Conservation (phyloP, 2,329 filamentous ascomycete species). For the Diaporthe batatas region DNA sequence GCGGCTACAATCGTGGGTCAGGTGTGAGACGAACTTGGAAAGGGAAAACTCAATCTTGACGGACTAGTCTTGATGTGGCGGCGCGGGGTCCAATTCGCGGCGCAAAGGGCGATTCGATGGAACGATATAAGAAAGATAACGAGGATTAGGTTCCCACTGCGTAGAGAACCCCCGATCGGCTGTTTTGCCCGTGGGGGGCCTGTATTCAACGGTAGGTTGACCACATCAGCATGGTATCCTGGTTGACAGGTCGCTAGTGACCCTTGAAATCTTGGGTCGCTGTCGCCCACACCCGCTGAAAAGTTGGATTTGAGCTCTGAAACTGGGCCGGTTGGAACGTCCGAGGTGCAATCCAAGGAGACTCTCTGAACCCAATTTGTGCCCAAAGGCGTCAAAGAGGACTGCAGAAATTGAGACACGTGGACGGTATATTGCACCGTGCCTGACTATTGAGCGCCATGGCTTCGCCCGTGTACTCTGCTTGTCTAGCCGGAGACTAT, state of each 20-base stretch:
- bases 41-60: conserved; percentile 2
- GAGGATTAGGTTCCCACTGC: conserved; percentile 8
- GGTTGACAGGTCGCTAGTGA: conserved; percentile 28
- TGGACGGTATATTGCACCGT: conserved; percentile 2
- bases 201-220: background rate
- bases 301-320: conserved; percentile 28
- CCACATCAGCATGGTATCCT: conserved; percentile 9
- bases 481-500: background rate
- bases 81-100: conserved; percentile 14
- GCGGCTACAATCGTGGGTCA: conserved; percentile 24
- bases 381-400: conserved; percentile 12
- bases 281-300: conserved; percentile 15
- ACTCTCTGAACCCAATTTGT: conserved; percentile 26
- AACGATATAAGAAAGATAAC: conserved; percentile 7
- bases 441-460: background rate
- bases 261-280: conserved; percentile 10
- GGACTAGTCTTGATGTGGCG: conserved; percentile 9
- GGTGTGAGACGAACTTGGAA: conserved; percentile 20
- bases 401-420: background rate
- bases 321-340: conserved; percentile 30
- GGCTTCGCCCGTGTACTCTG: background rate
- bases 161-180: conserved; percentile 19
- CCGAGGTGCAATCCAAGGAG: conserved; percentile 13
- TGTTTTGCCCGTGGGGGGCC: conserved; percentile 12
- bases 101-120: background rate